These are phyloP conservation scores for Tylopilus cervinicoccineus DNA, from an alignment of 768 basidiomycete genomes.

Conservation along the genomic window DNA sequence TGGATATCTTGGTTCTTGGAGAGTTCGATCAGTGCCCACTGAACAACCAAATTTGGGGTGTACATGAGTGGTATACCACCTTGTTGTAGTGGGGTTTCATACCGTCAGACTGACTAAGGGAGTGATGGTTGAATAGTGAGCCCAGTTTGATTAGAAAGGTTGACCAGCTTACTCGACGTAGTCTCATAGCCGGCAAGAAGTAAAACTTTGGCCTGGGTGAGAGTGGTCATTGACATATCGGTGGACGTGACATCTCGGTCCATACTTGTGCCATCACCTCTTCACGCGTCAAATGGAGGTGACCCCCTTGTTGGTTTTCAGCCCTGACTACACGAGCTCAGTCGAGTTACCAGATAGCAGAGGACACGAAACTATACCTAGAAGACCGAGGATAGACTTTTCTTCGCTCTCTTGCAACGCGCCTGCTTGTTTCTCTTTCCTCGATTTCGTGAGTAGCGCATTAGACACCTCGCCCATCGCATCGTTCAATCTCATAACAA, in stretches of 20 bases:
- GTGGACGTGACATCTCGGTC: background rate
- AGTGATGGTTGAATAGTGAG: background rate
- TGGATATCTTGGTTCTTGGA: conserved; percentile 43
- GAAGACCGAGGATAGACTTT: conserved; percentile 36
- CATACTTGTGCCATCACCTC: conserved; percentile 37
- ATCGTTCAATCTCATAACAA: conserved; percentile 24
- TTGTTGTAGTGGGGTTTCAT: background rate
- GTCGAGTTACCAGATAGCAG: background rate
- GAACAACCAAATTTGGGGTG: background rate
- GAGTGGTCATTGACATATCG: background rate
- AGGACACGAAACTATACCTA: conserved; percentile 23
- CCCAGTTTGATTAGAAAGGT: background rate
- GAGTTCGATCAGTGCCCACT: conserved; percentile 59
- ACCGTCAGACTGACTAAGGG: conserved; percentile 12
- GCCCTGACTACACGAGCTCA: conserved; percentile 32
- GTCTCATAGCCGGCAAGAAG: conserved; percentile 40
- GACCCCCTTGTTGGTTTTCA: conserved; percentile 25
- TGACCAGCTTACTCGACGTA: conserved; percentile 30
- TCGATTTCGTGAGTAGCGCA: conserved; percentile 29
- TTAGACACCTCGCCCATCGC: conserved; percentile 33
- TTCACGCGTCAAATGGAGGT: conserved; percentile 35
- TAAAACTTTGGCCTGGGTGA: conserved; percentile 33
- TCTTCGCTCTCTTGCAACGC: conserved; percentile 29
- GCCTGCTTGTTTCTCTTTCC: conserved; percentile 31
- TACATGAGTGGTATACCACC: background rate